A percentile compares a stretch with the other conserved stretches of the same genome.
Conservation (phyloP, 495 filamentous ascomycete species). For the Thermothielavioides terrestris region DNA sequence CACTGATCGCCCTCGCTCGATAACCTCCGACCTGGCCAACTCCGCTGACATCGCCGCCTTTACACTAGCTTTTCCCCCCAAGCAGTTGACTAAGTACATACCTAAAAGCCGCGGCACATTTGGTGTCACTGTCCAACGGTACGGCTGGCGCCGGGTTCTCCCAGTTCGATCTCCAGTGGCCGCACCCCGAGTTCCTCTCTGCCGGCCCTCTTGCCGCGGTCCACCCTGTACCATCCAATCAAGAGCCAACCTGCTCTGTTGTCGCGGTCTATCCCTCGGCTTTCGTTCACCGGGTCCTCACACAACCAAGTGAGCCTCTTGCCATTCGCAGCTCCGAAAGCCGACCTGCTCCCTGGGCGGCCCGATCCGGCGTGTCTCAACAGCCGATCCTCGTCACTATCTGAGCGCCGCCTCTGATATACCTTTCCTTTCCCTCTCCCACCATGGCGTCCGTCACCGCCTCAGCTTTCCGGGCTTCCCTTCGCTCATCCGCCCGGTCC, state of each 20-base stretch:
- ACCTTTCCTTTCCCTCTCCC: slow-evolving; percentile 11
- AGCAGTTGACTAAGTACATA: too few relatives aligned
- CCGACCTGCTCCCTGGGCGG: slow-evolving; percentile 8
- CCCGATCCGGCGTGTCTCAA: slow-evolving; percentile 19
- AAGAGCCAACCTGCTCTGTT: not conserved
- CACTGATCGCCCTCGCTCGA: not conserved
- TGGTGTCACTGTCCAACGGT: not conserved
- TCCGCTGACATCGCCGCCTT: not conserved
- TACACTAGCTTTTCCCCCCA: not conserved
- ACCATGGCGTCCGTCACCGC: slow-evolving; percentile 25
- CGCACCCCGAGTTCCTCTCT: slow-evolving; percentile 9
- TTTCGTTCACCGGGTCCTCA: slow-evolving; percentile 14
- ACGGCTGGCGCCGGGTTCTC: slow-evolving; percentile 12
- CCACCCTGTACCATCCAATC: slow-evolving; percentile 15
- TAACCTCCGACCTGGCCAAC: not conserved
- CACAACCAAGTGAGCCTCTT: not conserved
- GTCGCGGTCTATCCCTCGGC: slow-evolving; percentile 18
- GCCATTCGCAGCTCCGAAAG: slow-evolving; percentile 11
- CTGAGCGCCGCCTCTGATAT: slow-evolving; percentile 10
- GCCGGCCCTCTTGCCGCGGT: slow-evolving; percentile 17
- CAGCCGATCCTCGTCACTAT: slow-evolving; percentile 3
- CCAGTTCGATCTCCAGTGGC: not conserved
- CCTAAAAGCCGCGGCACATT: not conserved
- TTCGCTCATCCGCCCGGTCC: slow-evolving; percentile 19
- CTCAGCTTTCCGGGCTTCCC: slow-evolving; percentile 22